Evolutionary conservation across 768 basidiomycete species (phyloP), one percentile per base, ranked within the genome.

Genomic region (Sarcodon aspratus): DNA sequence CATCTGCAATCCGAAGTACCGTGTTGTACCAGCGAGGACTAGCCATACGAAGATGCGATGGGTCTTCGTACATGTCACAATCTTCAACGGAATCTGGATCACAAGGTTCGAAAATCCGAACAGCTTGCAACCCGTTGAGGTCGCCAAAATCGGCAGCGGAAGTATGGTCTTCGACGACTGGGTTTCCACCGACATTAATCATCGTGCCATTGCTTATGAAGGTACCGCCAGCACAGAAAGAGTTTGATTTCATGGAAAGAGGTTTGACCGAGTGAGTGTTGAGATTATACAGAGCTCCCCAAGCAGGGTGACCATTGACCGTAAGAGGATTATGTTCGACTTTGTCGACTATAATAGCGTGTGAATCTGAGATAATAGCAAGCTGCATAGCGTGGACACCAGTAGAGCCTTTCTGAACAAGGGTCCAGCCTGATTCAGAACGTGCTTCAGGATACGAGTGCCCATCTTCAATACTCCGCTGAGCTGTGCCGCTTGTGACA

Each of bases 11-110:
- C 40, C 85, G 74, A 43, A 86, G 51, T 3, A 76, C 79, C 1
- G 86, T 85, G 50, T 75, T 79, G 63, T 91, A 91, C 87, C 87
- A 91, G 37, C 87, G 78, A 12, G 84, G 78, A 56, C 77, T 81
- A 3, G 85, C 83, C 75, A 88, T 77, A 44, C 83, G 77, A 34
- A 90, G 65, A 6, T 69, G 69, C 13, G 61, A 63, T 45, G 79
- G 84, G 58, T 82, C 66, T 56, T 90, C 87, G 55, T 75, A 76
- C 21, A 90, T 73, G 31, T 69, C 63, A 57, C 90, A 93, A 32
- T 48, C 61, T 10, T 67, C 64, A 9, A 64, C 72, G 46, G 72
- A 58, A 1, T 68, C 59, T 12, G 70, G 69, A 36, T 75, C 63
- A 55, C 85, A 88, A 9, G 85, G 85, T 44, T 78, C 68, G 48